Percentiles rank a stretch among this genome's conserved stretches.
Evolutionary conservation across 1,284 basidiomycete species (phyloP).

Genomic region (Pascua guehoae): DNA sequence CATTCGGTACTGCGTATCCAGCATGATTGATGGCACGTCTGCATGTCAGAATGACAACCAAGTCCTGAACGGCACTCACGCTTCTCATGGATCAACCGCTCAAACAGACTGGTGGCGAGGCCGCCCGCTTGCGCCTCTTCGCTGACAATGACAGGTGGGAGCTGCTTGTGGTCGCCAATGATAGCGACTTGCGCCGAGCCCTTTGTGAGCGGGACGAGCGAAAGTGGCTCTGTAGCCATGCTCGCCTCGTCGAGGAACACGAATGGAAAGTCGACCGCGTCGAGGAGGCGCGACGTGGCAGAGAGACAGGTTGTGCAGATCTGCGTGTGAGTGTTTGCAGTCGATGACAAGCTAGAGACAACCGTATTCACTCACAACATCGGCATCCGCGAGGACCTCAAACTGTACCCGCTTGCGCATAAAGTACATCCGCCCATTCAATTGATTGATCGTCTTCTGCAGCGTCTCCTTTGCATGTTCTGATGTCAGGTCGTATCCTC

Average conservation of each 20-base stretch:
- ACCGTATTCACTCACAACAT: conserved; percentile 60
- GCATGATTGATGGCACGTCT: conserved; percentile 74
- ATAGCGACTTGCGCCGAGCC: conserved; percentile 78
- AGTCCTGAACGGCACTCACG: conserved; percentile 52
- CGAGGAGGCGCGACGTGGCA: conserved; percentile 55
- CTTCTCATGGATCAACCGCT: conserved; percentile 74
- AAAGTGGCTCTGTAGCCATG: conserved; percentile 90
- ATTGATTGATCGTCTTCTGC: conserved; percentile 54
- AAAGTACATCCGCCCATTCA: conserved; percentile 24
- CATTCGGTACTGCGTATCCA: conserved; percentile 92
- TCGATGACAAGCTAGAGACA: conserved; percentile 2
- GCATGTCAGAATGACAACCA: conserved; percentile 11
- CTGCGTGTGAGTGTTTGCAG: conserved; percentile 47
- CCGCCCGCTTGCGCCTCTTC: conserved; percentile 66
- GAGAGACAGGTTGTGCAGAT: conserved; percentile 80
- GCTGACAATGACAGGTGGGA: conserved; percentile 83
- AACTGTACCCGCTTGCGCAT: conserved; percentile 27
- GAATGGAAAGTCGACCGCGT: conserved; percentile 76
- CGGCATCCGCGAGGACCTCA: conserved; percentile 63
- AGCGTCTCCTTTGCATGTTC: conserved; percentile 28
- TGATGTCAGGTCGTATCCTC: background rate
- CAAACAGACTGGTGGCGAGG: conserved; percentile 77
- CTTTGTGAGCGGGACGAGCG: conserved; percentile 81
- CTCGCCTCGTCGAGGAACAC: conserved; percentile 93
- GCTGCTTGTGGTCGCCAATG: conserved; percentile 93